Evolutionary conservation across 192 early-diverging fungal species (phyloP), one percentile per base, ranked within the genome.

Genomic region (Backusella mclennaniae): DNA sequence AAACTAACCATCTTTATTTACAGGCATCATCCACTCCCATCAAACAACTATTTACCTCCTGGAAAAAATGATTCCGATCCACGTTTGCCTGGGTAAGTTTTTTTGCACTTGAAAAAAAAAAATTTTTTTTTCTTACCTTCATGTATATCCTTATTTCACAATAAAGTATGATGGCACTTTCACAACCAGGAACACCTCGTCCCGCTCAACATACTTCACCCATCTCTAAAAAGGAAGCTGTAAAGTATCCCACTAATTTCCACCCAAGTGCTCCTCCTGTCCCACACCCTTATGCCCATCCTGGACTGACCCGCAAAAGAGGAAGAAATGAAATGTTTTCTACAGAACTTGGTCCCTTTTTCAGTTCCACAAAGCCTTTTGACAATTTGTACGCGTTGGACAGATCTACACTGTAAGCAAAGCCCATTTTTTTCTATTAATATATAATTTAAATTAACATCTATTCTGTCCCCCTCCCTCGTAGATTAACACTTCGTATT

Each of bases 331-430:
- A 85, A 21, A 71, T 87, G 35, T 86, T 85, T 67, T 76, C 84
- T 9, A 73, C 85, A 17, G 85, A 89, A 53, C 80, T 88, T 41
- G 88, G 88, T 56, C 92, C 92, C 4, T 93, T 92, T 76, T 96
- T 96, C 76, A 87, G 82, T 72, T 84, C 87, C 17, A 92, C 91
- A 17, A 85, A 87, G 69, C 92, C 93, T 69, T 75, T 87, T 67
- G 85, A 88, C 73, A 89, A 87, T 44, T 73, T 96, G 0, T 87
- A 84, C 80, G 89, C 85, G 74, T 85, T 90, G 74, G 92, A 93
- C 73, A 83, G 84, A 70, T 74, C 86, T 21, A 84, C 76, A 38
- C 77, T 80, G 88, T 87, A 84, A 77, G 36, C 15, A 44, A 38
- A 35, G 8, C 21, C n/a, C 21, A 1, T 23, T 70, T 70, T 23